Evolutionary conservation across 441 rosid genomes (phyloP), one percentile per base, ranked within the genome.

Genomic region (Adansonia rubrostipa): DNA sequence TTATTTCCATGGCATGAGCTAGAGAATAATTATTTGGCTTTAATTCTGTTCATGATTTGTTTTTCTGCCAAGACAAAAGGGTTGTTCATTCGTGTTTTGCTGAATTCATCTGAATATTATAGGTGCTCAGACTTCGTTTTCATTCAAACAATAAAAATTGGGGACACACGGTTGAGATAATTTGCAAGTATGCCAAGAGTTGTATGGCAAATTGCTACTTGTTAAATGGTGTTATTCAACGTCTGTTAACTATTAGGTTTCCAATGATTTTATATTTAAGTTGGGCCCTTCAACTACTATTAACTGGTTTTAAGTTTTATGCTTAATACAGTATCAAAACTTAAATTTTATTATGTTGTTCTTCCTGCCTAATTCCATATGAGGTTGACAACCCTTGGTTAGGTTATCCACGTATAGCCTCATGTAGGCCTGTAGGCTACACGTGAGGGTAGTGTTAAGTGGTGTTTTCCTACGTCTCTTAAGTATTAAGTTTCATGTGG

Each of bases 61-160:
- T 17, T 67, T 67, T n/a, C 48, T n/a, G 71, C 51, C 71, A n/a
- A 66, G n/a, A 66, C 28, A 2, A 66, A 65, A 40, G 4, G 6
- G 24, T 15, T 40, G 24, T 67, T 67, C 15, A 44, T 17, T 17
- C 33, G n/a, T 42, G 28, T 44, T 19, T 67, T 67, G 53, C 71
- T 42, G 71, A 67, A 67, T 9, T 17, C 71, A 8, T 44, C n/a
- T 17, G 4, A 65, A 65, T 40, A 65, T 65, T 40, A 40, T 65
- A n/a, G 70, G 20, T 42, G 9, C 53, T 44, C 8, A 1, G 40
- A 22, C 50, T 44, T 44, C 44, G 8, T 67, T 17, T 67, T 17
- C 53, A 9, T 67, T 44, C 53, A 67, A 60, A 60, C 40, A 17
- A n/a, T 44, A 67, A 67, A 67, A 42, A 44, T 15, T 44, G 71